Evolutionary conservation across 176 grass and related monocot species (phyloP).

Genomic region (Avena eriantha): DNA sequence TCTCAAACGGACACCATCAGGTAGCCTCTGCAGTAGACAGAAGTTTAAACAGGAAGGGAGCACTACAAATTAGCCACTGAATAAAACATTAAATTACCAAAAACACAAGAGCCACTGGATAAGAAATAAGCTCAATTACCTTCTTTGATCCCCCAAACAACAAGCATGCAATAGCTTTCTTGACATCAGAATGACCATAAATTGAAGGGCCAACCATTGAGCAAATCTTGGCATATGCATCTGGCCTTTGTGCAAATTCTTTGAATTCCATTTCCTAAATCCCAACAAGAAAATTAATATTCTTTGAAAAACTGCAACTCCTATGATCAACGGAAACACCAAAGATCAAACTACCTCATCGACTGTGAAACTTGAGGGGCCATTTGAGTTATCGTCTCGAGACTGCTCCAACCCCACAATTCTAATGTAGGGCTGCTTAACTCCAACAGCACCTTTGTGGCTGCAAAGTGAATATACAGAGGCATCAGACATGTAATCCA

Average conservation of each 20-base stretch:
- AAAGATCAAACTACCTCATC: constrained; percentile 66
- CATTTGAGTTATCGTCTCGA: constrained; percentile 75
- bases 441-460: constrained; percentile 86
- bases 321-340: not conserved
- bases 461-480: constrained; percentile 44
- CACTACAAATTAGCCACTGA: not conserved
- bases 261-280: constrained; percentile 89
- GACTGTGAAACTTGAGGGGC: constrained; percentile 80
- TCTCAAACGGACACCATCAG: constrained; percentile 87
- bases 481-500: not conserved
- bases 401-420: constrained; percentile 91
- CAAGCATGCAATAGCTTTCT: constrained; percentile 95
- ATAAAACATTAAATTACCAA: constrained; percentile 4
- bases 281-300: not conserved
- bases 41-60: not conserved
- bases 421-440: constrained; percentile 99
- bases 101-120: not conserved
- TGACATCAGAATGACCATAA: constrained; percentile 87
- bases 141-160: constrained; percentile 91
- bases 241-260: constrained; percentile 96
- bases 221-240: constrained; percentile 84
- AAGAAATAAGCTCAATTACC: constrained; percentile 44
- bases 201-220: constrained; percentile 93
- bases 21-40: constrained; percentile 67
- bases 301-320: not conserved